These are phyloP conservation scores for Thozetella sp. DNA, from an alignment of 495 filamentous ascomycete species.

Conservation along the genomic window DNA sequence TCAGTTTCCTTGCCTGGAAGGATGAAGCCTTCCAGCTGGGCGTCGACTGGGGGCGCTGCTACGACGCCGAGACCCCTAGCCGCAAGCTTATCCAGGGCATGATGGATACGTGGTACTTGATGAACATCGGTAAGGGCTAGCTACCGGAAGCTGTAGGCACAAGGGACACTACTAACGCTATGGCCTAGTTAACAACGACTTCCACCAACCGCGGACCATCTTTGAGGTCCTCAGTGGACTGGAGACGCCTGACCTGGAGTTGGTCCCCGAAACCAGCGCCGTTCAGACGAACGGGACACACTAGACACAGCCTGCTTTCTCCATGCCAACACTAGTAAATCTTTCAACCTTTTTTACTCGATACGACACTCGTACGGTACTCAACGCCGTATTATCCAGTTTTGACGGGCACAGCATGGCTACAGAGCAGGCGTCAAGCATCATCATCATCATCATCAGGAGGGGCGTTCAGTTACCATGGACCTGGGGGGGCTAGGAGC, in stretches of 20 bases:
- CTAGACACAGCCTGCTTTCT: slow-evolving; percentile 10
- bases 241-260: slow-evolving; percentile 65
- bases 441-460: slow-evolving; percentile 5
- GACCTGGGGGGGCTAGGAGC: not conserved
- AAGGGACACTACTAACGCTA: slow-evolving; percentile 8
- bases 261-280: slow-evolving; percentile 14
- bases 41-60: slow-evolving; percentile 91
- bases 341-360: slow-evolving; percentile 2
- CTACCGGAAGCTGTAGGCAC: not conserved
- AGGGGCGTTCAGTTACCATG: not conserved
- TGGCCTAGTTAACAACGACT: slow-evolving; percentile 87
- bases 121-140: slow-evolving; percentile 83
- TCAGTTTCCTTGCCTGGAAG: slow-evolving; percentile 98
- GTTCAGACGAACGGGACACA: slow-evolving; percentile 11
- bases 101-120: slow-evolving; percentile 88
- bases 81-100: slow-evolving; percentile 78
- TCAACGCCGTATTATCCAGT: not conserved
- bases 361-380: not conserved
- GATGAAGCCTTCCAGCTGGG: slow-evolving; percentile 95
- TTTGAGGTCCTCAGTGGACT: slow-evolving; percentile 87
- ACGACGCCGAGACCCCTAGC: slow-evolving; percentile 76
- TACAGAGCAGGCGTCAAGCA: not conserved
- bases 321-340: slow-evolving; percentile 4
- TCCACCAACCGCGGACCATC: slow-evolving; percentile 75
- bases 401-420: no score